These are phyloP conservation scores for Talaromyces ruber DNA, from an alignment of 495 filamentous ascomycete genomes.

Conservation along the genomic window DNA sequence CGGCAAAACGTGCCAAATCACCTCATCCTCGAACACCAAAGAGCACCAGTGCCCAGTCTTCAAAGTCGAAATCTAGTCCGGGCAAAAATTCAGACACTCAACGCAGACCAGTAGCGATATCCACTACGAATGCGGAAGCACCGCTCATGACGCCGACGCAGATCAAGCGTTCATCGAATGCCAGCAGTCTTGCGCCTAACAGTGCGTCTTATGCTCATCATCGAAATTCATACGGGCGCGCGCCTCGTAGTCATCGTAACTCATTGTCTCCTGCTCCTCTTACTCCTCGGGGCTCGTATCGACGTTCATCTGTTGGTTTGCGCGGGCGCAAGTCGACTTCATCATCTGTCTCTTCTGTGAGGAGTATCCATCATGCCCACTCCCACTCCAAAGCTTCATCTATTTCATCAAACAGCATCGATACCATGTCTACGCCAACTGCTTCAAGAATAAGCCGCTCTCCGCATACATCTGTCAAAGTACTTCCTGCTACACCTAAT, in stretches of 20 bases:
- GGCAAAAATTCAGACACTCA: slow-evolving; percentile 30
- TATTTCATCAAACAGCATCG: slow-evolving; percentile 73
- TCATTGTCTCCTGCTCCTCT: slow-evolving; percentile 85
- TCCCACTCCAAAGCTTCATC: slow-evolving; percentile 91
- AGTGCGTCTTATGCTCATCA: slow-evolving; percentile 39
- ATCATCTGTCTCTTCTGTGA: slow-evolving; percentile 86
- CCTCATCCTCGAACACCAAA: slow-evolving; percentile 35
- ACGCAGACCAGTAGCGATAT: slow-evolving; percentile 16
- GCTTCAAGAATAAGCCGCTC: slow-evolving; percentile 54
- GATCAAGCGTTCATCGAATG: slow-evolving; percentile 33
- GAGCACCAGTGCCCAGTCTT: slow-evolving; percentile 17
- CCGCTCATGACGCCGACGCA: slow-evolving; percentile 30
- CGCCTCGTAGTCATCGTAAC: slow-evolving; percentile 54
- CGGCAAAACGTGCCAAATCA: slow-evolving; percentile 64
- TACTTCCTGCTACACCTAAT: slow-evolving; percentile 87
- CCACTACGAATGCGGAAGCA: slow-evolving; percentile 15
- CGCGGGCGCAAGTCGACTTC: slow-evolving; percentile 94
- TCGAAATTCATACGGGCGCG: slow-evolving; percentile 37
- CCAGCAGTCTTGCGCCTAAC: slow-evolving; percentile 37
- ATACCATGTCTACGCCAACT: slow-evolving; percentile 58
- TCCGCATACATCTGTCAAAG: slow-evolving; percentile 86
- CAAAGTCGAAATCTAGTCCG: slow-evolving; percentile 36
- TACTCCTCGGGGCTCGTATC: slow-evolving; percentile 77
- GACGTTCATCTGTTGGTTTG: slow-evolving; percentile 65
- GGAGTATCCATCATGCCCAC: slow-evolving; percentile 80